A percentile compares a stretch with the other conserved stretches of the same genome.
Evolutionary conservation across 1,139 yeast species (phyloP).

Genomic region (Debaryomyces fabryi): DNA sequence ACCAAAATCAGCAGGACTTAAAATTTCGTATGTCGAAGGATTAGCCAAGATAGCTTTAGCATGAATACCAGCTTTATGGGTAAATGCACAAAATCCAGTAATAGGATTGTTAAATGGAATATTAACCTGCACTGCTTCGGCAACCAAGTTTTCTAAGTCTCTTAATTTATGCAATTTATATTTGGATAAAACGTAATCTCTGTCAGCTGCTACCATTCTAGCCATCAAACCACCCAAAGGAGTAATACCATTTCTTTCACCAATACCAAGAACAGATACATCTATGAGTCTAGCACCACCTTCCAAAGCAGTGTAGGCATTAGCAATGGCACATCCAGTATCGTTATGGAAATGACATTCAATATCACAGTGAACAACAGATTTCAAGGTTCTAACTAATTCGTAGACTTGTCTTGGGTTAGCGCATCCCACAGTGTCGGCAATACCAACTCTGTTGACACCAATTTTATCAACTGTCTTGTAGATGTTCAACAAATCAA

Average conservation of each 20-base stretch:
- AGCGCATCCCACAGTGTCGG: conserved; percentile 65
- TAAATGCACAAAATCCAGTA: conserved; percentile 65
- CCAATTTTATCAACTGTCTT: conserved; percentile 61
- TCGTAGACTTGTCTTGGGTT: conserved; percentile 64
- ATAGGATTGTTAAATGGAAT: conserved; percentile 63
- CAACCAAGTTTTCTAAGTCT: conserved; percentile 59
- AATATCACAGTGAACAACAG: conserved; percentile 58
- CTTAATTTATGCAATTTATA: conserved; percentile 57
- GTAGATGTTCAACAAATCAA: conserved; percentile 57
- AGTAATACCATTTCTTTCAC: conserved; percentile 64
- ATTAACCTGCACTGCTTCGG: conserved; percentile 60
- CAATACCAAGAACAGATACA: conserved; percentile 60
- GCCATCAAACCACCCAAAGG: conserved; percentile 67
- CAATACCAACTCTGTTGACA: conserved; percentile 62
- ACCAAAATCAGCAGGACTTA: conserved; percentile 60
- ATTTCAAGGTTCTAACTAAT: conserved; percentile 57
- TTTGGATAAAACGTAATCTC: conserved; percentile 59
- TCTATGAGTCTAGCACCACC: conserved; percentile 64
- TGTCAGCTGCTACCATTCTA: conserved; percentile 62
- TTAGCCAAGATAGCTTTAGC: conserved; percentile 63
- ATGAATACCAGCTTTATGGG: conserved; percentile 65
- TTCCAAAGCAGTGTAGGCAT: conserved; percentile 62
- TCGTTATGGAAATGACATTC: conserved; percentile 66
- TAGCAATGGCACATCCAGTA: conserved; percentile 65
- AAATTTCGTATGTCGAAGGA: conserved; percentile 61